Evolutionary conservation across 176 grass and related monocot genomes (phyloP).

Genomic region (Leersia perrieri): DNA sequence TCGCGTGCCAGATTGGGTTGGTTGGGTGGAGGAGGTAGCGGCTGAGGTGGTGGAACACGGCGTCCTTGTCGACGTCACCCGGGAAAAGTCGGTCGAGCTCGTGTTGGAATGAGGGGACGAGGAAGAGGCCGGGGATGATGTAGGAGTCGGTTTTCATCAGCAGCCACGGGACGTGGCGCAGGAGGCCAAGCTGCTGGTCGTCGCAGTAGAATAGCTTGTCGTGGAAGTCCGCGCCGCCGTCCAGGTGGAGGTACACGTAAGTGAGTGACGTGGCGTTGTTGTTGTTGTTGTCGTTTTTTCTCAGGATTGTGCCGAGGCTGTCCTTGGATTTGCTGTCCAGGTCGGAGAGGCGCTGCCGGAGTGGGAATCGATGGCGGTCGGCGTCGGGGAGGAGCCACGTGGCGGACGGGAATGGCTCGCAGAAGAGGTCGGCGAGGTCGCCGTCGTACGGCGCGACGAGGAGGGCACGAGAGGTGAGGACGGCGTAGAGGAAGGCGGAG

Average conservation of each 20-base stretch:
- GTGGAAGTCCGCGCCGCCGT: conserved; percentile 26
- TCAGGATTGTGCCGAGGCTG: conserved; percentile 64
- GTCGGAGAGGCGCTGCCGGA: background rate
- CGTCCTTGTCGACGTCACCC: conserved; percentile 46
- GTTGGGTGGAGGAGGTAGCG: conserved; percentile 59
- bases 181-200: conserved; percentile 46
- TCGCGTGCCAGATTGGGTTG: conserved; percentile 46
- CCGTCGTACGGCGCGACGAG: conserved; percentile 36
- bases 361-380: conserved; percentile 13
- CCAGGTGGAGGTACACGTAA: conserved; percentile 65
- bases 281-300: too few species aligned
- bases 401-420: conserved; percentile 62
- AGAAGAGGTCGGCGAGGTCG: conserved; percentile 51
- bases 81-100: conserved; percentile 55
- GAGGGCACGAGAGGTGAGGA: conserved; percentile 53
- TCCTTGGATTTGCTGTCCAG: conserved; percentile 7
- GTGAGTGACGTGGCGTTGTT: conserved; percentile 13
- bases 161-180: conserved; percentile 46
- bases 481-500: conserved; percentile 65
- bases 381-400: conserved; percentile 73
- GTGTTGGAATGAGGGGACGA: conserved; percentile 25
- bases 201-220: conserved; percentile 82
- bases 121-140: conserved; percentile 58
- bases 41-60: conserved; percentile 48
- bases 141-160: conserved; percentile 55